Evolutionary conservation across 1,284 basidiomycete genomes (phyloP).

Genomic region (Anthracocystis setariae): DNA sequence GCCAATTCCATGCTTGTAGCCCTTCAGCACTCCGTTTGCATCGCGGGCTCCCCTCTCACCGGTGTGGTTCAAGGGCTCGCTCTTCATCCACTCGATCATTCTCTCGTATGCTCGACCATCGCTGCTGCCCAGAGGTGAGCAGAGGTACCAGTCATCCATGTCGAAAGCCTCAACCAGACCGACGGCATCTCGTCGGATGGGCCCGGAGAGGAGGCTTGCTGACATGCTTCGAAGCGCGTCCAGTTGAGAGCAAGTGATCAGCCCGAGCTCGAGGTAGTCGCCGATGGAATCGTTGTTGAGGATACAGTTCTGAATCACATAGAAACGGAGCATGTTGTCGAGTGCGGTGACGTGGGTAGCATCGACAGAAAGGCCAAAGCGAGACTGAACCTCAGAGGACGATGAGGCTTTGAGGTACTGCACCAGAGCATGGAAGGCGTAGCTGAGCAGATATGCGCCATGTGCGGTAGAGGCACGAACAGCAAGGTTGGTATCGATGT

Average conservation of each 20-base stretch:
- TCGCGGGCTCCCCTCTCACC: slow-evolving; percentile 50
- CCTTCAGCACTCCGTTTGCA: slow-evolving; percentile 52
- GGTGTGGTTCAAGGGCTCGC: slow-evolving; percentile 54
- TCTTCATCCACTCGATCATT: slow-evolving; percentile 61
- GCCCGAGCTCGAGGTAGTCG: slow-evolving; percentile 34
- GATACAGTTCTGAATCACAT: slow-evolving; percentile 51
- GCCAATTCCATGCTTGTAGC: slow-evolving; percentile 51
- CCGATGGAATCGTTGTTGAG: slow-evolving; percentile 18
- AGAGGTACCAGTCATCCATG: slow-evolving; percentile 61
- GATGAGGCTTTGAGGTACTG: slow-evolving; percentile 17
- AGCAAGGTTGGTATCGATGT: slow-evolving; percentile 50
- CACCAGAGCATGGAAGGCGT: slow-evolving; percentile 35
- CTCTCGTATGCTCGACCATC: slow-evolving; percentile 56
- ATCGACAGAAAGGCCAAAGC: slow-evolving; percentile 20
- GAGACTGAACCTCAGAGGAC: slow-evolving; percentile 1
- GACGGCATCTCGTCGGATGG: slow-evolving; percentile 40
- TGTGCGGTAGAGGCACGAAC: slow-evolving; percentile 48
- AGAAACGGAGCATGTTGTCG: slow-evolving; percentile 35
- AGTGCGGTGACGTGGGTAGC: slow-evolving; percentile 20
- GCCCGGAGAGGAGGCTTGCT: slow-evolving; percentile 29
- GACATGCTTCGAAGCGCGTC: slow-evolving; percentile 15
- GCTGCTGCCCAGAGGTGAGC: slow-evolving; percentile 49
- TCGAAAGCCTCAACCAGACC: slow-evolving; percentile 55
- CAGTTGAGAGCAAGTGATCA: slow-evolving; percentile 24
- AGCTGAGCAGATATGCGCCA: slow-evolving; percentile 41